Evolutionary conservation across 768 basidiomycete species (phyloP), one percentile per base, ranked within the genome.

Genomic region (Clitopilus hobsonii): DNA sequence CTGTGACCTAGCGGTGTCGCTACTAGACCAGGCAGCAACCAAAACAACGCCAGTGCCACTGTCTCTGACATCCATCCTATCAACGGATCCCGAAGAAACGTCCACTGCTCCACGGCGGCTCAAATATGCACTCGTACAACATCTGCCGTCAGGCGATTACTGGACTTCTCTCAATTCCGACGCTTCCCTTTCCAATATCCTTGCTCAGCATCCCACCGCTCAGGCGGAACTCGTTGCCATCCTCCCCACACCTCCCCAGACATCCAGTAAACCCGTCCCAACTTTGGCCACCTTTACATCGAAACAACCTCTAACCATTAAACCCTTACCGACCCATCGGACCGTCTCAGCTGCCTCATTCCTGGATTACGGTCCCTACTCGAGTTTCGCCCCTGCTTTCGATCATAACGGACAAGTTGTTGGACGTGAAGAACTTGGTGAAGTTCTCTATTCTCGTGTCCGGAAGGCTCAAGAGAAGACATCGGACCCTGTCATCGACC

Each of bases 371-470:
- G 91, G 91, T 0, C 76, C 78, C 11, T 87, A 76, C 62, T 70
- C 89, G 6, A 86, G 81, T 63, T 93, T 93, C 68, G 90, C 91
- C 0, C 91, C 91, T 1, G 72, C 77, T 8, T 92, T 89, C 65
- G 88, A 90, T 56, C 86, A 89, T 59, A 85, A 89, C 56, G 85
- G 85, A n/a, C 78, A 81, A 49, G 81, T 89, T 61, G 70, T 91
- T 5, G 89, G 89, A 3, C 75, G 82, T 53, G 67, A 72, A 1
- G 74, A 79, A 51, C 74, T 92, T 54, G 84, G 82, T 13, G 81
- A 88, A 64, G 68, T 84, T 10, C 67, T 85, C 24, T 84, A 75
- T 66, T 73, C 73, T 57, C 76, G 77, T 58, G 76, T 80, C 38
- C 72, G 78, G 58, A 74, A 74, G 56, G 65, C 71, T 63, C 61